Percentiles rank a stretch among this genome's conserved stretches.
Conservation (phyloP, 2,329 filamentous ascomycete genomes). For the Herpotrichia juniperi region DNA sequence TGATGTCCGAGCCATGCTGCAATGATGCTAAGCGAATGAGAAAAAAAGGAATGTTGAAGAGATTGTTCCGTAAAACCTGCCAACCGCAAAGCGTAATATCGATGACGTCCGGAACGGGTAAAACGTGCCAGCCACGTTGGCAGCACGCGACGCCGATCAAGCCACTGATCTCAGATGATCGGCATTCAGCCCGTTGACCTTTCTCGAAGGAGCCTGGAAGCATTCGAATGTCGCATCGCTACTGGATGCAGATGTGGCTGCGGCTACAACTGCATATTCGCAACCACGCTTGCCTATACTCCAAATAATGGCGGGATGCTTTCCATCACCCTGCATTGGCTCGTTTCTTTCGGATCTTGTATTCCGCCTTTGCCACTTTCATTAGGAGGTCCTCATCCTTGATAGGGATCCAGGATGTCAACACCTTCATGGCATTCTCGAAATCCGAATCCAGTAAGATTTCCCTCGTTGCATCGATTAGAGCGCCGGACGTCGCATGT, state of each 20-base stretch:
- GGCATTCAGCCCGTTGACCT: conserved; percentile 21
- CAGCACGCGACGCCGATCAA: conserved; percentile 34
- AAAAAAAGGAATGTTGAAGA: conserved; percentile 13
- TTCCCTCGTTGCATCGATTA: conserved; percentile 88
- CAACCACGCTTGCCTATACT: background rate
- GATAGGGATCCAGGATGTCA: conserved; percentile 92
- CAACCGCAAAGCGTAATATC: conserved; percentile 20
- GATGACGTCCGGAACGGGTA: conserved; percentile 18
- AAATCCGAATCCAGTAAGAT: conserved; percentile 93
- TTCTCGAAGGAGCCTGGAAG: conserved; percentile 36
- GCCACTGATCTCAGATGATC: conserved; percentile 44
- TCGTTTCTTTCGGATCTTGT: conserved; percentile 69
- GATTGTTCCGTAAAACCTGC: conserved; percentile 8
- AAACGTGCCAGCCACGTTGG: conserved; percentile 42
- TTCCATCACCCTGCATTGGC: conserved; percentile 33
- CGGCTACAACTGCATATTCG: conserved; percentile 12
- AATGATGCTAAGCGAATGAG: conserved; percentile 6
- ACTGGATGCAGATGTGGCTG: conserved; percentile 10
- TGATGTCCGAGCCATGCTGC: background rate
- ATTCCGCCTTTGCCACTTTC: conserved; percentile 86
- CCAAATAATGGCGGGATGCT: background rate
- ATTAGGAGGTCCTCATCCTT: conserved; percentile 94
- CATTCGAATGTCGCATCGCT: conserved; percentile 20
- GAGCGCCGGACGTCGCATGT: conserved; percentile 85
- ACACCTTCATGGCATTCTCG: conserved; percentile 95